These are phyloP conservation scores for Komagataella pastoris DNA, from an alignment of 805 yeast genomes.

Conservation along the genomic window DNA sequence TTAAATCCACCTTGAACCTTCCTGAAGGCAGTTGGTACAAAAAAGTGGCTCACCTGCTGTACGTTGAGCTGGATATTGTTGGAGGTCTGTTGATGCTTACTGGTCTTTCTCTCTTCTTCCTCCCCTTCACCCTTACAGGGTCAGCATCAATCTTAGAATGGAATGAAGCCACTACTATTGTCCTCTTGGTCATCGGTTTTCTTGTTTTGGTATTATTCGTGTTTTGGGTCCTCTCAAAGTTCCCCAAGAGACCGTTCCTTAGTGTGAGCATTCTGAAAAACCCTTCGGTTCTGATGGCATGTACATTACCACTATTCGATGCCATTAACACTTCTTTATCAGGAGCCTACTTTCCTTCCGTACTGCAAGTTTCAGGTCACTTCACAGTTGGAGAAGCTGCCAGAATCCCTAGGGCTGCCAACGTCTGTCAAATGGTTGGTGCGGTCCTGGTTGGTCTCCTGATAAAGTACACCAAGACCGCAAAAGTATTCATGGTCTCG, in stretches of 20 bases:
- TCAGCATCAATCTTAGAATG: neutral
- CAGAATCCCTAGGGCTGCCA: neutral
- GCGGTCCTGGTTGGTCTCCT: neutral
- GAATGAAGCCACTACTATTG: neutral
- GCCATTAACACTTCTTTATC: neutral
- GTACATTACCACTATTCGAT: neutral
- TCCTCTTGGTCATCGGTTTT: neutral
- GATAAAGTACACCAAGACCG: neutral
- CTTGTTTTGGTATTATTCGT: neutral
- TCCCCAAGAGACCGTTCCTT: neutral
- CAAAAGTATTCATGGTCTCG: neutral
- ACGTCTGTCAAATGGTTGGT: neutral
- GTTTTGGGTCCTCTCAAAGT: neutral
- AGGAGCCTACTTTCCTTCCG: neutral
- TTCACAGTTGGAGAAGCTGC: neutral
- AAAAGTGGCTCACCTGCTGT: neutral
- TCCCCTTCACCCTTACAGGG: neutral
- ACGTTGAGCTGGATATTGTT: constrained; percentile 2
- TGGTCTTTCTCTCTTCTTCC: neutral
- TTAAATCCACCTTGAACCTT: neutral
- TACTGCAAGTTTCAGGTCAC: neutral
- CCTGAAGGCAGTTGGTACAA: neutral
- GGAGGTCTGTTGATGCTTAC: neutral
- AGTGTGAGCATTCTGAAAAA: neutral
- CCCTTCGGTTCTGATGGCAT: neutral